Conservation (phyloP, 2,329 filamentous ascomycete genomes). For the Neofusicoccum umdonicola region DNA sequence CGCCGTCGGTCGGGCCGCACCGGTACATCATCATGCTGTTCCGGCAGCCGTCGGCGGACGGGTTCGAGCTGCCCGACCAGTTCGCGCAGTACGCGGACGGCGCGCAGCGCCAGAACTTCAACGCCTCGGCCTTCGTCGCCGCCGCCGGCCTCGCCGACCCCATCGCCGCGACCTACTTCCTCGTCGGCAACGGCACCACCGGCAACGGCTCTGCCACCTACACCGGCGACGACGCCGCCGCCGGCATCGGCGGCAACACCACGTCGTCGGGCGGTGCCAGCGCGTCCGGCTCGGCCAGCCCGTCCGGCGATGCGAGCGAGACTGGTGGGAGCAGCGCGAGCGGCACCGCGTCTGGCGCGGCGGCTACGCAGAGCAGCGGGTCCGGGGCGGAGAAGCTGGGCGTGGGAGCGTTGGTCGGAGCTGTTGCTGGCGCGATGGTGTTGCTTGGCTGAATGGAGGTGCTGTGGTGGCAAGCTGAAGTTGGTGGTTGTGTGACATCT, state of each 20-base stretch:
- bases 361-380: background rate
- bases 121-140: slow-evolving; percentile 1
- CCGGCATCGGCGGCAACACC: slow-evolving; percentile 1
- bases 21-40: slow-evolving; percentile 19
- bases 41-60: slow-evolving; percentile 1
- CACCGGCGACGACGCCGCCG: background rate
- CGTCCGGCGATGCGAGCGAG: background rate
- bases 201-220: slow-evolving; percentile 4
- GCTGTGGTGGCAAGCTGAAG: background rate
- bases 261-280: background rate
- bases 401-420: background rate
- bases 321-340: background rate
- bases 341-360: background rate
- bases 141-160: background rate
- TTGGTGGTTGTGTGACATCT: no score
- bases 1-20: slow-evolving; percentile 14
- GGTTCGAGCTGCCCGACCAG: background rate
- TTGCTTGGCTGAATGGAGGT: background rate
- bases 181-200: background rate
- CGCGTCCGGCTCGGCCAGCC: background rate
- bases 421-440: background rate
- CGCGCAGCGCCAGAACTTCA: background rate
- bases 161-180: slow-evolving; percentile 16
- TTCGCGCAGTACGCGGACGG: background rate
- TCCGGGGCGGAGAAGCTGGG: slow-evolving; percentile 3